Evolutionary conservation across 768 basidiomycete genomes (phyloP), one percentile per base, ranked within the genome.

Genomic region (Lentinula detonsa): DNA sequence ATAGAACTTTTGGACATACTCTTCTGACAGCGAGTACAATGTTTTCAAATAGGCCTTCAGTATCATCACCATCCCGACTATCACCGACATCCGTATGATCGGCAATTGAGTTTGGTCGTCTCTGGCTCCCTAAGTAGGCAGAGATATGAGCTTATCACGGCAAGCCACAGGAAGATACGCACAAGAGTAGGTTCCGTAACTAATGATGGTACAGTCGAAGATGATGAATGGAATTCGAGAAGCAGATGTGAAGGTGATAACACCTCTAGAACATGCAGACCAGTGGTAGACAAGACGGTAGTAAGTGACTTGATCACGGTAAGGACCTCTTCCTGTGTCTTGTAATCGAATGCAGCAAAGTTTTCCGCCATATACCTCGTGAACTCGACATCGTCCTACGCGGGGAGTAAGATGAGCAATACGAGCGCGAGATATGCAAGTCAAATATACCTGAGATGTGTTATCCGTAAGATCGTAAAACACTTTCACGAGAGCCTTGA

Each of bases 311-410:
- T 90, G 69, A 97, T 84, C 23, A 98, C 87, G 4, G 90, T 86
- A 57, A 98, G 75, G 4, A 89, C 87, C 73, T 98, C 97, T 72
- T 99, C 97, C 66, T 90, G 88, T 0, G 93, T 92, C 76, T 94
- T 98, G 78, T 95, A 98, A 37, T 98, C 95, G 62, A 99, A 85
- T 0, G 88, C 78, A 0, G 95, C 82, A 61, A 98, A 88, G 68
- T 98, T 98, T 70, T 98, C 97, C 0, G 93, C 88, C 85, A 98
- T 91, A 74, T 94, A 99, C 59, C 95, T 87, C 4, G 82, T 82
- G 69, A 98, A 93, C 53, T 89, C 85, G 57, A 95, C 79, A 67
- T 97, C 91, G 63, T 90, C 84, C 88, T 95, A 51, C 28, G 28
- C 28, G 28, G 3, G 28, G 28, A 28, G 18, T n/a, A 21, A 15